Evolutionary conservation across 352 stramenopile genomes (phyloP), one percentile per base, ranked within the genome.

Genomic region (Globisporangium mamillatum): DNA sequence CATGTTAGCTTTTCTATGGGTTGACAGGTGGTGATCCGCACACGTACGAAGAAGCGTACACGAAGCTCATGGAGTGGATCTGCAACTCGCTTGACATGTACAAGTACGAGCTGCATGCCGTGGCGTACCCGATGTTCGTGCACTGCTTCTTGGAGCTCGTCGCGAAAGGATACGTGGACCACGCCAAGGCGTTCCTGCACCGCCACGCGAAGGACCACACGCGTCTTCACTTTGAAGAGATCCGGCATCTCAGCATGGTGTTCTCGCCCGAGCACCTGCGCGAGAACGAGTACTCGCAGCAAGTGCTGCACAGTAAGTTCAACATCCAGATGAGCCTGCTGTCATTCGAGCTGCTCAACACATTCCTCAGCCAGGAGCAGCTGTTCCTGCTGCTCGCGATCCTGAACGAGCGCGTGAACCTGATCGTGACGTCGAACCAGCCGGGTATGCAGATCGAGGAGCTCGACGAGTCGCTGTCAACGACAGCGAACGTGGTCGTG

Each of bases 31-130:
- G 83, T 22, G 76, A 93, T 55, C 81, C 85, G 4, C 66, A 66
- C 25, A 73, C 75, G 25, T 95, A 92, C 66, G 75, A 84, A n/a
- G 80, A 90, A 6, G 82, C 84, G 63, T 95, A 94, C 69, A 63
- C 64, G 20, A 78, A 82, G 67, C 73, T 95, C n/a, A 56, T 91
- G 48, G 81, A 91, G 50, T 95, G 88, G 88, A 89, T 95, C 57
- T 88, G 81, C 73, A 93, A 93, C 69, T 90, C 88, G 68, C 72
- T 95, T 14, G 88, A 95, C 61, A 91, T 93, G 84, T 93, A 93
- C 72, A 91, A 91, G 63, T 90, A 86, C 70, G 88, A 95, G 69
- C 72, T 95, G 54, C 86, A 95, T 64, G 82, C 80, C 0, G 79
- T 95, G 52, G 75, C 82, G 36, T 95, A 91, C 38, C 88, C 88